Conservation (phyloP, 192 early-diverging fungal genomes). For the Linnemannia elongata region DNA sequence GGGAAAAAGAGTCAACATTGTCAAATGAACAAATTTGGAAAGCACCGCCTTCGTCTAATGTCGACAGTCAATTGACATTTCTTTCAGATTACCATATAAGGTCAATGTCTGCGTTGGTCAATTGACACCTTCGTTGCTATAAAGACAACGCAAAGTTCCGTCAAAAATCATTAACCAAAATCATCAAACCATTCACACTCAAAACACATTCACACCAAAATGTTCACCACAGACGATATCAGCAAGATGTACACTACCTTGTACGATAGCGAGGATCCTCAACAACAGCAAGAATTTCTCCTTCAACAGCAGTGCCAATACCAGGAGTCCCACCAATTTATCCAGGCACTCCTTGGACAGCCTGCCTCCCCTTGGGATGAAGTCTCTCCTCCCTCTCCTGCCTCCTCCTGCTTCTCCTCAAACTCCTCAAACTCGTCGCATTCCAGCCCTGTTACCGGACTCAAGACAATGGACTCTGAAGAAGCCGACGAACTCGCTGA, state of each 20-base stretch:
- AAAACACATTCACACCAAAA: background rate
- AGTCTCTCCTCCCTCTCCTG: constrained; percentile 19
- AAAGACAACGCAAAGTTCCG: too few relatives aligned
- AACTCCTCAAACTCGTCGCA: constrained; percentile 20
- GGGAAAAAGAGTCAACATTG: too few relatives aligned
- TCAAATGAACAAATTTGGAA: background rate
- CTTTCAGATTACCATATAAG: background rate
- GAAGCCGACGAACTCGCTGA: constrained; percentile 26
- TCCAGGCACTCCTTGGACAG: background rate
- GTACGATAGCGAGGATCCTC: constrained; percentile 23
- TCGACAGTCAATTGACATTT: background rate
- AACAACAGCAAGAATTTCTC: constrained; percentile 24
- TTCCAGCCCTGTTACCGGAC: constrained; percentile 16
- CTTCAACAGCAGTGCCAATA: constrained; percentile 12
- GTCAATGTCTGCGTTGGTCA: background rate
- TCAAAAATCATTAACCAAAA: too few relatives aligned
- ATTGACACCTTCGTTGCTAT: background rate
- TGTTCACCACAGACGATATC: constrained; percentile 15
- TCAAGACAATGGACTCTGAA: constrained; percentile 22
- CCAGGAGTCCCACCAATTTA: background rate
- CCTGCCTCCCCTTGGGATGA: constrained; percentile 13
- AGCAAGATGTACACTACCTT: constrained; percentile 47
- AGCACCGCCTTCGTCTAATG: background rate
- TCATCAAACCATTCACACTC: background rate
- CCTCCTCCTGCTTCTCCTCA: constrained; percentile 14